Base-by-base conservation (phyloP, 2,329 filamentous ascomycete genomes). In the Talaromyces sp. region DNA sequence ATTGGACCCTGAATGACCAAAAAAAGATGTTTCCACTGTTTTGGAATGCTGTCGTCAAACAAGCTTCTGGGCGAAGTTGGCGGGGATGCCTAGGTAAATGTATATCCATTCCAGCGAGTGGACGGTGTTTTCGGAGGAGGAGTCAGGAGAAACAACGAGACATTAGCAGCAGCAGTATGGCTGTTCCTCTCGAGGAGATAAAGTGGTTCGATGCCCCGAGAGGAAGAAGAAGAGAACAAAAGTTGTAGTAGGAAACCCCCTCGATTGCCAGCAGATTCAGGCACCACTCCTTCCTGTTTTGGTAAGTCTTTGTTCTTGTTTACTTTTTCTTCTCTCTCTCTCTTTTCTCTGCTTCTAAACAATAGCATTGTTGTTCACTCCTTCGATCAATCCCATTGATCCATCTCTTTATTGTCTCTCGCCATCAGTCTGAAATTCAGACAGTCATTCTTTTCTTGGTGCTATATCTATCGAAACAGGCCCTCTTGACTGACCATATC, bases 31-130 rank as follows among this genome's bases (percentile, higher is more conserved):
- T 39, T 52, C 33, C 8, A 6, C 33, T 31, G 54, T 31, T 41
- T 48, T 50, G 54, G 54, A 56, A 56, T 56, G 54, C 15, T n/a
- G 33, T 36, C 45, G 45, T 35, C 35, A 39, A 22, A 39, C 43
- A 50, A 41, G 41, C 54, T 56, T 48, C 45, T 50, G 22, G 35
- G 45, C n/a, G 43, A 50, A 43, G 35, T 56, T 56, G 43, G 54
- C 54, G 43, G 22, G 43, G 53, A 56, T 37, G 54, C 35, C 15
- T n/a, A 35, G 13, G 41, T 17, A 25, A 41, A 36, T 56, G 54
- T 39, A 21, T 35, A 56, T 56, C 54, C 54, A 56, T 56, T 50
- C 54, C 54, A 50, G 33, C n/a, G 28, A 19, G 43, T 52, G 48
- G 48, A 52, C 19, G 19, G 48, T n/a, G 13, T 15, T 25, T 52